Percentiles rank a stretch among this genome's conserved stretches.
phyloP scores from a whole-genome alignment of 2,329 filamentous ascomycete genomes.

The Colletotrichum sp. region DNA sequence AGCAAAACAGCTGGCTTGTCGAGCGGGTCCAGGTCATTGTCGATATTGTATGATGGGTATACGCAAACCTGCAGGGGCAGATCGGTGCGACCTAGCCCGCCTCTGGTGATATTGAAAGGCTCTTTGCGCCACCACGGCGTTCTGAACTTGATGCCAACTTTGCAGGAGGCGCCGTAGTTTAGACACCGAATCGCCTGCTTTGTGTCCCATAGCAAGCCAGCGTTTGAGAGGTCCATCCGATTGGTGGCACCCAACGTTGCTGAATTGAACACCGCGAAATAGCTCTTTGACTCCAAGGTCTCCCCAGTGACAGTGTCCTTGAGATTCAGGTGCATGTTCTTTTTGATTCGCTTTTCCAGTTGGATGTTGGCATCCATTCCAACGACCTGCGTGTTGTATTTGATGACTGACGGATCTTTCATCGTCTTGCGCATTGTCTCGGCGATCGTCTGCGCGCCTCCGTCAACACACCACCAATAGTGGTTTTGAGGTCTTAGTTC shows the following conservation, averaged over 20 bases:
- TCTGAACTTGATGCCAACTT: no score
- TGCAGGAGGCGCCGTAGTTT: no score
- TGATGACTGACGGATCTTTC: not conserved
- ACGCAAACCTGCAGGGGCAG: conserved; percentile 27
- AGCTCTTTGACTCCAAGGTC: not conserved
- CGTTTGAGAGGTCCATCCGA: no score
- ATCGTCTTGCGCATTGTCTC: not conserved
- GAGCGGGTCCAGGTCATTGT: conserved; percentile 2
- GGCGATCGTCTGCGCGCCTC: conserved; percentile 26
- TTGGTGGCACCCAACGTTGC: no score
- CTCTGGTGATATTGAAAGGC: not conserved
- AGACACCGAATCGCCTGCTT: no score
- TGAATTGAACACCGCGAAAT: conserved; percentile 20
- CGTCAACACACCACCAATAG: conserved; percentile 35
- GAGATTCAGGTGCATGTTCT: not conserved
- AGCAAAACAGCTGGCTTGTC: conserved; percentile 32
- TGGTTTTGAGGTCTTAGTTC: no score
- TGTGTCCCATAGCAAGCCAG: no score
- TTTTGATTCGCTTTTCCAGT: conserved; percentile 26
- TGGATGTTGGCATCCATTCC: not conserved
- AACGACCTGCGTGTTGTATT: not conserved
- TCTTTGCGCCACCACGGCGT: no score
- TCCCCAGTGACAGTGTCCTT: not conserved
- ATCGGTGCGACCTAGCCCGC: conserved; percentile 27
- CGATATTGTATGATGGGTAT: conserved; percentile 37